Percentiles rank a stretch among this genome's conserved stretches.
Conservation (phyloP, 1,284 basidiomycete genomes). For the Schizophyllum commune region DNA sequence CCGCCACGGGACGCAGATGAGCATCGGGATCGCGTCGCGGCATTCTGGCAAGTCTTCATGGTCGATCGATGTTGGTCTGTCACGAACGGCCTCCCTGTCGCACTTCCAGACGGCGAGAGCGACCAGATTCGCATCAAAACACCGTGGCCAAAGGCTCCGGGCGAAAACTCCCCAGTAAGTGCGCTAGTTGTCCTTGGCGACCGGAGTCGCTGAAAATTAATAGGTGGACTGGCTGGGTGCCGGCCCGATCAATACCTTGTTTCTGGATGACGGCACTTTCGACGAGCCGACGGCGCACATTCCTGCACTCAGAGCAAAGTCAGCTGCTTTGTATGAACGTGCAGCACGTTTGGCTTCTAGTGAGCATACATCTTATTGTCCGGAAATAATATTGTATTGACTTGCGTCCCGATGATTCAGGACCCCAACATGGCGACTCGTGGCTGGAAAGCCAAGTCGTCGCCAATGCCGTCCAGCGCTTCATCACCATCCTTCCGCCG, state of each 20-base stretch:
- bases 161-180: slow-evolving; percentile 16
- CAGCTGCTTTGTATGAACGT: slow-evolving; percentile 41
- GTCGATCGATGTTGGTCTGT: slow-evolving; percentile 53
- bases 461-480: slow-evolving; percentile 29
- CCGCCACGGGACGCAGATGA: slow-evolving; percentile 32
- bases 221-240: background rate
- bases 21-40: slow-evolving; percentile 38
- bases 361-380: slow-evolving; percentile 16
- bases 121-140: slow-evolving; percentile 43
- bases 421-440: background rate
- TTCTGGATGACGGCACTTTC: slow-evolving; percentile 9
- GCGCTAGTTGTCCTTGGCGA: background rate
- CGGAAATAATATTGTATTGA: no score
- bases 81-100: slow-evolving; percentile 43
- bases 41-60: slow-evolving; percentile 57
- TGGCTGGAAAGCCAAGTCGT: background rate
- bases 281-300: slow-evolving; percentile 15
- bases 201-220: background rate
- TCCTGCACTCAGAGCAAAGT: slow-evolving; percentile 37
- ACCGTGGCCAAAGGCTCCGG: slow-evolving; percentile 35
- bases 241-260: background rate
- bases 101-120: slow-evolving; percentile 43
- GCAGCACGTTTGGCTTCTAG: slow-evolving; percentile 37
- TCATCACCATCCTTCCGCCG: slow-evolving; percentile 32
- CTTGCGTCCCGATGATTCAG: background rate